Base-by-base conservation (phyloP, 2,329 filamentous ascomycete species). In the Verticillium dahliae region DNA sequence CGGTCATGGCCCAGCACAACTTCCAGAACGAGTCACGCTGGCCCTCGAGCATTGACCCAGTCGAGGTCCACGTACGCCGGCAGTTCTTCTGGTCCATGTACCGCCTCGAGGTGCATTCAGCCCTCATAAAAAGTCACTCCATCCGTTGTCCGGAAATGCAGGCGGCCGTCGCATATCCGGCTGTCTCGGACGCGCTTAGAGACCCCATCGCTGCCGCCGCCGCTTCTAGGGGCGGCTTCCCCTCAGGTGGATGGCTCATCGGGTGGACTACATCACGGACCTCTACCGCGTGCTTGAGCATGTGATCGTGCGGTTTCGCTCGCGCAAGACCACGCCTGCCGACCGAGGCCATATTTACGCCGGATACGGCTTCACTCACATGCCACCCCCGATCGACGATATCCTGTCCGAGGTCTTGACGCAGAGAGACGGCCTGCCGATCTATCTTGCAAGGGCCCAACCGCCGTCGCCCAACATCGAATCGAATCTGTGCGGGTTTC, bases 241-340 rank as follows among this genome's bases (percentile, higher is more conserved):
- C 58, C 15, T 59, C 56, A 6, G 64, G 64, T 15, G 64, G 64
- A 61, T 85, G 83, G 83, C 70, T 85, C 7, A 75, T 76, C 52
- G 83, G 83, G 18, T 85, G 81, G 81, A 85, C 68, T 84, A 84
- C 62, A 81, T 78, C 6, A 84, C 81, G 0, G 82, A 85, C 66
- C 70, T 85, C 0, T 85, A 85, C 66, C 78, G 82, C 5, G 75
- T 85, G 9, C 70, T 86, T 15, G 83, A 85, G 66, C 81, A 85
- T 64, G 78, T 77, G 11, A 62, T 74, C 55, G 69, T 65, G n/a
- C 68, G 66, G 11, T 66, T 69, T 60, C 63, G 69, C 14, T 65
- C 66, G 39, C 60, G 50, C 59, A 65, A 56, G 52, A 54, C 35
- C 57, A 61, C 9, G 62, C 65, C 34, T 61, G 62, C 58, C 62